phyloP scores from a whole-genome alignment of 2,329 filamentous ascomycete species.

The Polytolypa hystricis region DNA sequence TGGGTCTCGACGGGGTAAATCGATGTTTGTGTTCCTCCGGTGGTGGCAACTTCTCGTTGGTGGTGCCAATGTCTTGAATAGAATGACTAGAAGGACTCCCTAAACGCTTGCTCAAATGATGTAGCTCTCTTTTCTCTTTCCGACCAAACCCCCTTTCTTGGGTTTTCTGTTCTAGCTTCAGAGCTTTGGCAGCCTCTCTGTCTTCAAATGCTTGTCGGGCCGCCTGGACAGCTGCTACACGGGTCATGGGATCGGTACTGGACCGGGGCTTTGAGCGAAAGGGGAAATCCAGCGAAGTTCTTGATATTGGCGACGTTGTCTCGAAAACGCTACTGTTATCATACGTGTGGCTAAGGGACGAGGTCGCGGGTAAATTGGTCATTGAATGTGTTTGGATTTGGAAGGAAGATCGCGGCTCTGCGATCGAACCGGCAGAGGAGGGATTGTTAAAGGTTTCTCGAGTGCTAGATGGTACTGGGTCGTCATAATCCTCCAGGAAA shows the following conservation, averaged over 20 bases:
- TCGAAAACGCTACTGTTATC: conserved; percentile 42
- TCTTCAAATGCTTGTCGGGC: conserved; percentile 48
- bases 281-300: conserved; percentile 46
- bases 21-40: conserved; percentile 5
- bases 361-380: conserved; percentile 23
- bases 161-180: conserved; percentile 42
- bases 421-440: conserved; percentile 24
- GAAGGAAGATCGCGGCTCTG: conserved; percentile 23
- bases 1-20: conserved; percentile 6
- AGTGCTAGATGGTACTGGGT: background rate
- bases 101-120: conserved; percentile 6
- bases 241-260: conserved; percentile 42
- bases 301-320: conserved; percentile 41
- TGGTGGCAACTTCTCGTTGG: background rate
- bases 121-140: conserved; percentile 29
- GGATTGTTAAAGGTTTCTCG: conserved; percentile 19
- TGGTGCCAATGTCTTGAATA: no score
- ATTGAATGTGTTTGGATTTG: conserved; percentile 31
- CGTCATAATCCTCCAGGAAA: conserved; percentile 18
- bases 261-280: conserved; percentile 36
- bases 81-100: no score
- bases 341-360: conserved; percentile 35
- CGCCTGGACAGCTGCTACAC: conserved; percentile 46
- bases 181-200: conserved; percentile 47
- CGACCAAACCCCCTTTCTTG: conserved; percentile 35